Evolutionary conservation across 148 eudicot genomes (phyloP).

Genomic region (Silene latifolia): DNA sequence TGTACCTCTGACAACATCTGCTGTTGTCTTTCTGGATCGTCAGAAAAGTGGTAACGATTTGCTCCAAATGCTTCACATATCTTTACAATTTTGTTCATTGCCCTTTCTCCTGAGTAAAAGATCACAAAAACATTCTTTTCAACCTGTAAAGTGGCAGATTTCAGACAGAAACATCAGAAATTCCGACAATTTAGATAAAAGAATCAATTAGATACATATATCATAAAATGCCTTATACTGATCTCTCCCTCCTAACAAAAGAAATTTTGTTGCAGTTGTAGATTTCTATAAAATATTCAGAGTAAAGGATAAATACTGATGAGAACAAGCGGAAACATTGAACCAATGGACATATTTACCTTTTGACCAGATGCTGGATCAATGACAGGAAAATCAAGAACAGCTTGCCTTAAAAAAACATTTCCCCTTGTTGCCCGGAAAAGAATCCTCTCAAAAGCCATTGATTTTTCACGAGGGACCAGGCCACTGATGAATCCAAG

Average conservation of each 20-base stretch:
- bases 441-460: conserved; percentile 80
- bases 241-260: neutral
- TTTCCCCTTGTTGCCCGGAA: conserved; percentile 88
- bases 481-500: conserved; percentile 74
- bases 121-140: conserved; percentile 78
- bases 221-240: neutral
- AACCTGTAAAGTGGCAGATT: conserved; percentile 41
- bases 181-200: neutral
- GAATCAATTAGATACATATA: neutral
- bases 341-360: conserved; percentile 32
- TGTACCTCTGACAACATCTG: conserved; percentile 63
- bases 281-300: neutral
- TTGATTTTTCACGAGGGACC: conserved; percentile 69
- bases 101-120: conserved; percentile 81
- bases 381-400: conserved; percentile 53
- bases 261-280: neutral
- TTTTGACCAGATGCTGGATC: conserved; percentile 73
- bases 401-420: conserved; percentile 61
- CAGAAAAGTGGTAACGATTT: conserved; percentile 70
- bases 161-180: conserved; percentile 9
- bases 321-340: neutral
- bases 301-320: neutral
- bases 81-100: conserved; percentile 61
- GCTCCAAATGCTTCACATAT: conserved; percentile 88
- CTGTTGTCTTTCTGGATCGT: conserved; percentile 60